These are phyloP conservation scores for Tilletia walkeri DNA, from an alignment of 1,284 basidiomycete species.

Conservation along the genomic window DNA sequence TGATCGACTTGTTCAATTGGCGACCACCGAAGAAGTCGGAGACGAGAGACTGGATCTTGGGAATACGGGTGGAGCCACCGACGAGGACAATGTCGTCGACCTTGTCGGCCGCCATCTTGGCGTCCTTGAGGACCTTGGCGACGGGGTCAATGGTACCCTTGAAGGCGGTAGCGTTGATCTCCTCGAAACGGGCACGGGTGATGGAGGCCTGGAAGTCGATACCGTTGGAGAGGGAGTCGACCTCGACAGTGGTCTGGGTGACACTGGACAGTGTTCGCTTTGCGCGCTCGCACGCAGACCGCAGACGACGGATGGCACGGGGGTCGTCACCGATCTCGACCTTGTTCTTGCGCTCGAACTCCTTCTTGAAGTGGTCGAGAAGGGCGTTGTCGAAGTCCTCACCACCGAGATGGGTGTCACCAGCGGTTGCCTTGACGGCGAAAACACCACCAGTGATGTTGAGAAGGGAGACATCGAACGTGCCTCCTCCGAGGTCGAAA, in stretches of 20 bases:
- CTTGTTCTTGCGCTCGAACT: conserved; percentile 71
- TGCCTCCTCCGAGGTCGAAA: conserved; percentile 96
- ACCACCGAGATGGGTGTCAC: conserved; percentile 68
- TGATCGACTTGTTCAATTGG: conserved; percentile 89
- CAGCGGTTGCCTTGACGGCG: conserved; percentile 66
- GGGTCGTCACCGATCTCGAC: conserved; percentile 92
- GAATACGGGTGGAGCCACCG: conserved; percentile 99
- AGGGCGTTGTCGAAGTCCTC: conserved; percentile 98
- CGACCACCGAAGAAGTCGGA: conserved; percentile 97
- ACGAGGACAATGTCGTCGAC: conserved; percentile 99
- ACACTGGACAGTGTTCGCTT: conserved; percentile 98
- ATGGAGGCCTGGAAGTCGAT: conserved; percentile 57
- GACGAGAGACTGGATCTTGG: conserved; percentile 96
- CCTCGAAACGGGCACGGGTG: conserved; percentile 91
- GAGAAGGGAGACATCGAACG: conserved; percentile 68
- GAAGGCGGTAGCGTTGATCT: conserved; percentile 92
- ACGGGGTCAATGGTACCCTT: conserved; percentile 97
- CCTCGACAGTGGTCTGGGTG: conserved; percentile 96
- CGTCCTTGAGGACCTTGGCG: conserved; percentile 97
- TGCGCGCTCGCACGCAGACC: conserved; percentile 96
- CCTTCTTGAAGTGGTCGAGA: conserved; percentile 74
- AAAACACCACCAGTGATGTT: conserved; percentile 67
- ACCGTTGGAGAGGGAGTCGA: conserved; percentile 95
- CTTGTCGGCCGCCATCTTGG: conserved; percentile 95
- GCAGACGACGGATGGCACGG: conserved; percentile 89